Conservation (phyloP, 345 rosid species). For the Ceriops tagal region DNA sequence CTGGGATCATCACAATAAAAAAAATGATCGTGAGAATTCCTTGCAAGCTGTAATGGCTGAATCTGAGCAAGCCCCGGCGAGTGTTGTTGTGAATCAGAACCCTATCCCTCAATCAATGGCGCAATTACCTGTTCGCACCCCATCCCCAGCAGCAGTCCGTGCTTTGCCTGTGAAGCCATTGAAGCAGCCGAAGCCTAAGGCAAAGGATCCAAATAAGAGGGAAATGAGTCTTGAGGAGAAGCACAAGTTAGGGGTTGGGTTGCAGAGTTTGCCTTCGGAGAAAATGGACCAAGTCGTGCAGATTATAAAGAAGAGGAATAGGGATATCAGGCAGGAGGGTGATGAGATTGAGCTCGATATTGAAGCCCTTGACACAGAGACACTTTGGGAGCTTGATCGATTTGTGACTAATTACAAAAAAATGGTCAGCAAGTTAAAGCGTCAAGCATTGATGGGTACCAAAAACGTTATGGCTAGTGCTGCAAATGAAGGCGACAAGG, state of each 20-base stretch:
- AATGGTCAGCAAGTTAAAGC: conserved; percentile 70
- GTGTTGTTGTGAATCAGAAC: conserved; percentile 18
- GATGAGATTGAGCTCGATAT: conserved; percentile 84
- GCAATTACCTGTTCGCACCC: conserved; percentile 36
- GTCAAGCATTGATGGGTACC: conserved; percentile 52
- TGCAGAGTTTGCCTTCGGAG: conserved; percentile 79
- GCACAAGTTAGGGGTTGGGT: conserved; percentile 58
- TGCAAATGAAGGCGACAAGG: conserved; percentile 32
- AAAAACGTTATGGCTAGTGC: conserved; percentile 20
- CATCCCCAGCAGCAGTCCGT: conserved; percentile 32
- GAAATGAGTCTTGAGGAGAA: conserved; percentile 70
- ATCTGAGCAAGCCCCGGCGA: conserved; percentile 22
- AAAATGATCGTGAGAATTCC: conserved; percentile 14
- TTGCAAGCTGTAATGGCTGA: conserved; percentile 21
- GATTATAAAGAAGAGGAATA: conserved; percentile 70
- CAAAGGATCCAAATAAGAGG: conserved; percentile 75
- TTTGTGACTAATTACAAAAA: conserved; percentile 76
- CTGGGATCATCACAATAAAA: conserved; percentile 40
- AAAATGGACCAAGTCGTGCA: conserved; percentile 77
- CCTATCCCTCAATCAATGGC: conserved; percentile 20
- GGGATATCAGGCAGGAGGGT: conserved; percentile 66
- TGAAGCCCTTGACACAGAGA: conserved; percentile 70
- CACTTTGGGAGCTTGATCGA: conserved; percentile 80
- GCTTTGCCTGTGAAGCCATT: conserved; percentile 35
- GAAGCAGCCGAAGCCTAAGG: conserved; percentile 75